Conservation (phyloP, 371 early-diverging fungal species). For the Nematocida sp. region DNA sequence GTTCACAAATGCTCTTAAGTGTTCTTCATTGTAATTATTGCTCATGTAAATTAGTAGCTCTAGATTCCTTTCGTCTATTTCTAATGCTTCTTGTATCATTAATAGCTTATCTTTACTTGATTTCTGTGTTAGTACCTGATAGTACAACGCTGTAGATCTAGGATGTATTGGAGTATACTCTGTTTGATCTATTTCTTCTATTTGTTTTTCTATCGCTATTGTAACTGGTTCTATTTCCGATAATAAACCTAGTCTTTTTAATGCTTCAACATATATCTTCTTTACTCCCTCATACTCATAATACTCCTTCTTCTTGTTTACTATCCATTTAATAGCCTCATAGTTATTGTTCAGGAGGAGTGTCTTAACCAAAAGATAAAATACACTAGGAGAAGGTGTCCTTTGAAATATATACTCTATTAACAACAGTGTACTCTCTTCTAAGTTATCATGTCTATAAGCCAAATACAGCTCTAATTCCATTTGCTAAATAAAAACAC, state of each 20-base stretch:
- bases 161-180: neutral
- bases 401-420: conserved; percentile 15
- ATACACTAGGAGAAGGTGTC: neutral
- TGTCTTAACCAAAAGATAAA: conserved; percentile 4
- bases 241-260: conserved; percentile 18
- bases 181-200: neutral
- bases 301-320: conserved; percentile 9
- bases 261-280: conserved; percentile 26
- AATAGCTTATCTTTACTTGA: neutral
- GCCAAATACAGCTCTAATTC: conserved; percentile 15
- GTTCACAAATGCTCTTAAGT: neutral
- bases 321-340: conserved; percentile 36
- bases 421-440: conserved; percentile 41
- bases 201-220: neutral
- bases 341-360: neutral
- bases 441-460: conserved; percentile 9
- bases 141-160: conserved; percentile 3
- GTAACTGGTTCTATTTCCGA: conserved; percentile 14
- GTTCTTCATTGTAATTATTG: neutral
- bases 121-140: conserved; percentile 26
- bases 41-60: conserved; percentile 16
- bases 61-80: conserved; percentile 40
- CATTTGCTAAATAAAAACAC: no score
- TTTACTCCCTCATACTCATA: conserved; percentile 30
- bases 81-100: neutral